phyloP scores from a whole-genome alignment of 2,329 filamentous ascomycete genomes.

The Torrubiellomyces zombiae region DNA sequence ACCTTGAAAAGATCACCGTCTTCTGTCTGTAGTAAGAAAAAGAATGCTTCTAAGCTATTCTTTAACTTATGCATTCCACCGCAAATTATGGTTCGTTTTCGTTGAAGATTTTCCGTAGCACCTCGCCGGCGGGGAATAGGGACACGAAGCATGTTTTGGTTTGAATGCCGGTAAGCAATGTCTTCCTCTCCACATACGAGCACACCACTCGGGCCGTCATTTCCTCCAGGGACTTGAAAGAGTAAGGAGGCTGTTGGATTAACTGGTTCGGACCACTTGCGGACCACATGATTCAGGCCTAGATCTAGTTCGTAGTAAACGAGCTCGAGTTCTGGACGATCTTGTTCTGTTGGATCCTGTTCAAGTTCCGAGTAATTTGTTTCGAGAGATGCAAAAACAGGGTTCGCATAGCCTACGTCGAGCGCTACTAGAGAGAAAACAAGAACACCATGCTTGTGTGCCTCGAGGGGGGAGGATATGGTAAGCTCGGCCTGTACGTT shows the following conservation, averaged over 20 bases:
- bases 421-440: slow-evolving; percentile 76
- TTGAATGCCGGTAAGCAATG: slow-evolving; percentile 87
- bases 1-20: slow-evolving; percentile 98
- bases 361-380: slow-evolving; percentile 85
- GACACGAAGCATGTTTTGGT: slow-evolving; percentile 74
- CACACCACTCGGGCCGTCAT: slow-evolving; percentile 85
- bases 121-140: slow-evolving; percentile 76
- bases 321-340: slow-evolving; percentile 64
- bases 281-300: slow-evolving; percentile 88
- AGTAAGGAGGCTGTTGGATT: slow-evolving; percentile 77
- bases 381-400: slow-evolving; percentile 86
- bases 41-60: slow-evolving; percentile 66
- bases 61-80: slow-evolving; percentile 97
- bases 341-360: slow-evolving; percentile 73
- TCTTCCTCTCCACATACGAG: slow-evolving; percentile 87
- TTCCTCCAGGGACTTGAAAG: slow-evolving; percentile 88
- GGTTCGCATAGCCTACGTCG: slow-evolving; percentile 93
- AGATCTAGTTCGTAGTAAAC: slow-evolving; percentile 97
- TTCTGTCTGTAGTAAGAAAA: slow-evolving; percentile 87
- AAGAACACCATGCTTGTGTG: slow-evolving; percentile 79
- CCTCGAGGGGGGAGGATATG: slow-evolving; percentile 91
- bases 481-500: slow-evolving; percentile 88
- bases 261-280: slow-evolving; percentile 87
- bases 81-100: slow-evolving; percentile 71
- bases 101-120: slow-evolving; percentile 75